Evolutionary conservation across 306 rosid species (phyloP), one percentile per base, ranked within the genome.

Genomic region (Lablab purpureus): DNA sequence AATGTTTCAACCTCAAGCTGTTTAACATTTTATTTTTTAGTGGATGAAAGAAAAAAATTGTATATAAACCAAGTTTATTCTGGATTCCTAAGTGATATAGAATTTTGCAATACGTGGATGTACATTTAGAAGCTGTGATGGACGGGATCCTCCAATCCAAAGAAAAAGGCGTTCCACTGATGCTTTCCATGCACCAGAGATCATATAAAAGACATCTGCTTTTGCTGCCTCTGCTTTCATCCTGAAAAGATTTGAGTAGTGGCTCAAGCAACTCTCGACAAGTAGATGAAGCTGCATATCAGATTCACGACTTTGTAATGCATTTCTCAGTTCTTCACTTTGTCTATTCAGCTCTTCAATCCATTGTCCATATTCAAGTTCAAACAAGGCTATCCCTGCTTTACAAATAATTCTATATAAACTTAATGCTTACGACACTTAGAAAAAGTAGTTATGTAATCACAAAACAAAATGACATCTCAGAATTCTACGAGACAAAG

Each of bases 131-230:
- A 92, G 90, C 78, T 92, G 91, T 0, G 97, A 92, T 3, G 96
- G 97, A 73, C 97, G 97, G 30, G 89, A 90, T 73, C 97, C 97
- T 43, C 97, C 97, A 22, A 92, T 92, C 97, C 97, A 92, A 47
- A 83, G 92, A 80, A 82, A 90, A 49, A 89, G 84, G 7, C 97
- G 92, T 64, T 92, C 97, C 9, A 87, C 91, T 0, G 92, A 76
- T 18, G 96, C 66, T 69, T 88, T 85, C 97, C 97, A 92, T 10
- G 78, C 77, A 17, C 97, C 97, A 51, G 96, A 90, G 72, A 90
- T 74, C 9, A 92, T 37, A 76, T 87, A 90, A 37, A 92, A 92
- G 40, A 90, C 85, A 85, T 92, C 97, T 43, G 89, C 84, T 68
- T 79, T 89, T 17, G 96, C 91, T 32, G 85, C 96, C n/a, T 87